A percentile compares a stretch with the other conserved stretches of the same genome.
Conservation (phyloP, 164 flowering plant genomes). For the Berberis thunbergii region DNA sequence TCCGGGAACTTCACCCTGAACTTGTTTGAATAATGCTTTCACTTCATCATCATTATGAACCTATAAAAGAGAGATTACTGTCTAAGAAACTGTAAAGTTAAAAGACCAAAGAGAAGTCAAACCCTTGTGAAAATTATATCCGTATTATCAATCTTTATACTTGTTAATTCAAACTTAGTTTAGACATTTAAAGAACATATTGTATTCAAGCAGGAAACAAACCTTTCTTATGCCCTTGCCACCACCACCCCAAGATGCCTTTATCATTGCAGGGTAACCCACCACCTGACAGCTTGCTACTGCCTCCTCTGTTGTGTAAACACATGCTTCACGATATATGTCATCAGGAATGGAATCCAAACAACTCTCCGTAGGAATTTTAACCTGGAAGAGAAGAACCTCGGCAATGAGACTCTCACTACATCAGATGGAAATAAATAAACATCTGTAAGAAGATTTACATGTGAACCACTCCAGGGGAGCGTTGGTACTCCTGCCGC, state of each 20-base stretch:
- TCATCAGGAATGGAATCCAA: slow-evolving; percentile 78
- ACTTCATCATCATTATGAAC: slow-evolving; percentile 99
- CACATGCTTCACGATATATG: slow-evolving; percentile 83
- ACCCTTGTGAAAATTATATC: no score
- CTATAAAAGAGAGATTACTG: slow-evolving; percentile 26
- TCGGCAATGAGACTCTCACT: not conserved
- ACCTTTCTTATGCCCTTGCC: slow-evolving; percentile 99
- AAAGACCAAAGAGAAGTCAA: no score
- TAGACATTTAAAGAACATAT: not conserved
- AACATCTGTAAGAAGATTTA: slow-evolving; percentile 19
- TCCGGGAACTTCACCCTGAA: slow-evolving; percentile 99
- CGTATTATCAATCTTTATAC: no score
- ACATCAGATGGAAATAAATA: not conserved
- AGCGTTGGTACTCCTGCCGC: slow-evolving; percentile 98
- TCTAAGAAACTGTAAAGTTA: not conserved
- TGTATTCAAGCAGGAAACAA: slow-evolving; percentile 10
- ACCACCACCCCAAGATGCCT: slow-evolving; percentile 99
- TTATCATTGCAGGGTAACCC: slow-evolving; percentile 99
- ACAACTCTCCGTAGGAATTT: slow-evolving; percentile 71
- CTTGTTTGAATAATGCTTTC: slow-evolving; percentile 96
- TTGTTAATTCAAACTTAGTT: not conserved
- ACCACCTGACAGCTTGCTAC: slow-evolving; percentile 95
- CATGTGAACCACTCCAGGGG: slow-evolving; percentile 99
- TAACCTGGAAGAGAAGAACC: slow-evolving; percentile 47
- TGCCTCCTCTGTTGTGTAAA: slow-evolving; percentile 91